Base-by-base conservation (phyloP, 306 rosid genomes). In the Glycyrrhiza uralensis region DNA sequence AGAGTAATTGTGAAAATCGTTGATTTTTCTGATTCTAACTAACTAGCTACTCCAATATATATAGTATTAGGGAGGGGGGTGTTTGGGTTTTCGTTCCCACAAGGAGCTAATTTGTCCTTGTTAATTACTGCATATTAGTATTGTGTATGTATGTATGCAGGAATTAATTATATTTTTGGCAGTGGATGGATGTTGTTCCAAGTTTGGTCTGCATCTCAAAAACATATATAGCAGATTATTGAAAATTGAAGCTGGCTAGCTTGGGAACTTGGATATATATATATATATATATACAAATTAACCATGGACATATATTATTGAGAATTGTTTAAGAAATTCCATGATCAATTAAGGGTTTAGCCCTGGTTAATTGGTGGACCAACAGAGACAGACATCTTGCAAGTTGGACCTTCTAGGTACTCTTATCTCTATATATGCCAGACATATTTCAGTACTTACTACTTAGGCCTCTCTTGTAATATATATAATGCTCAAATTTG, bases 301-400 rank as follows among this genome's bases (percentile, higher is more conserved):
- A 80, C 58, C 74, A 44, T 13, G 15, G 61, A 72, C 55, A 55
- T 51, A 50, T 33, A 28, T 6, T 8, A 20, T 2, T 38, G 55
- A 30, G 45, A 52, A 58, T 38, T 62, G 64, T 63, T 58, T 71
- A 41, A 38, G 76, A 19, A 30, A 24, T 65, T 71, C 75, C 81
- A 45, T 76, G 71, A 57, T 47, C 33, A 41, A 57, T 47, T 28
- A 41, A 71, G 69, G 77, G 58, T 81, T 71, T 67, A 74, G 68
- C 73, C 73, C 45, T 66, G 72, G 50, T 45, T n/a, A n/a, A n/a
- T n/a, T 79, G 77, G 87, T 83, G 88, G 92, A 79, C 87, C 90
- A 83, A 76, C 74, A 51, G 51, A 36, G 81, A 76, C 74, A 51
- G 51, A 36, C 45, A 22, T 54, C 60, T 69, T 58, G 47, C 80